phyloP scores from a whole-genome alignment of 1,284 basidiomycete genomes.

The Trichosporon faecale region DNA sequence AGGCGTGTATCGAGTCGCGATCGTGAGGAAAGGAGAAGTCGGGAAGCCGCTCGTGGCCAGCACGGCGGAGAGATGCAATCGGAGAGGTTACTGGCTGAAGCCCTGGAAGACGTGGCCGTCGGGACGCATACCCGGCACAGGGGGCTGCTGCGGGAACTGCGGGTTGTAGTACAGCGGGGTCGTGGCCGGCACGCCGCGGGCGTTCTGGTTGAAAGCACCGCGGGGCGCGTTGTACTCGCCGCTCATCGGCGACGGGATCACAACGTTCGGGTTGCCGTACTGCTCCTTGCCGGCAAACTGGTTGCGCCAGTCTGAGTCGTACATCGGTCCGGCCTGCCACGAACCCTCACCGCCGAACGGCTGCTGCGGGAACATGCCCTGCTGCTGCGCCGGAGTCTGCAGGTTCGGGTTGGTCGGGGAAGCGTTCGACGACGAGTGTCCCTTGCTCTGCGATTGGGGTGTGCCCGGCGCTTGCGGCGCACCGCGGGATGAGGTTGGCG shows the following conservation, averaged over 20 bases:
- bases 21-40: background rate
- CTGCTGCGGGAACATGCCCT: constrained; percentile 16
- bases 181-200: background rate
- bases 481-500: constrained; percentile 7
- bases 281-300: constrained; percentile 8
- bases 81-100: background rate
- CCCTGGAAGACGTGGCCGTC: constrained; percentile 6
- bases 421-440: constrained; percentile 14
- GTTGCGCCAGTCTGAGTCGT: constrained; percentile 1
- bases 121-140: background rate
- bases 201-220: constrained; percentile 3
- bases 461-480: constrained; percentile 13
- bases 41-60: background rate
- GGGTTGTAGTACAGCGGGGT: constrained; percentile 7
- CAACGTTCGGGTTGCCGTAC: constrained; percentile 4
- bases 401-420: constrained; percentile 22
- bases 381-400: constrained; percentile 20
- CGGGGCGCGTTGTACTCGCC: background rate
- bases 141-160: constrained; percentile 3
- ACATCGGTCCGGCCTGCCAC: background rate
- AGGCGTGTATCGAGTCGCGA: background rate
- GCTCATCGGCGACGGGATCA: background rate
- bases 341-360: background rate
- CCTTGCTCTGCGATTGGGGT: constrained; percentile 13
- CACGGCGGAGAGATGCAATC: background rate